Percentiles rank a stretch among this genome's conserved stretches.
Evolutionary conservation across 495 filamentous ascomycete species (phyloP).

Genomic region (Stereocaulon alpinum): DNA sequence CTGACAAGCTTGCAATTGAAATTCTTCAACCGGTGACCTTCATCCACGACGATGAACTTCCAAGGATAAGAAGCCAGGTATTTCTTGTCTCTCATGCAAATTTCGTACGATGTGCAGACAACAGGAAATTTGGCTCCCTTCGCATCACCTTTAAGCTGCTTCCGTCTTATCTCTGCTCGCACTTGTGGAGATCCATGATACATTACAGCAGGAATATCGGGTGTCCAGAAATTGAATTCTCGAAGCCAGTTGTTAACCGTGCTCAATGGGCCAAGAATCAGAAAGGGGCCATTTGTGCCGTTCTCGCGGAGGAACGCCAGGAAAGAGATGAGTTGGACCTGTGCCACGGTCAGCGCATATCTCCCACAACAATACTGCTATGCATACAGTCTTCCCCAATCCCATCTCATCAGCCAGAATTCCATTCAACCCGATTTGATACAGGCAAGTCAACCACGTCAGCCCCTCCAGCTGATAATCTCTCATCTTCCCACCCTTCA

Average conservation of each 20-base stretch:
- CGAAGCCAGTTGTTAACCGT: conserved; percentile 95
- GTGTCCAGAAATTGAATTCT: conserved; percentile 85
- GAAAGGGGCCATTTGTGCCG: conserved; percentile 74
- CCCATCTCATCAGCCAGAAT: conserved; percentile 98
- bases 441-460: conserved; percentile 77
- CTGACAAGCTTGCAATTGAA: conserved; percentile 86
- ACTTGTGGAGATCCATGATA: conserved; percentile 78
- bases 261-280: conserved; percentile 83
- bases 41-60: conserved; percentile 97
- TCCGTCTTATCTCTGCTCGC: conserved; percentile 58
- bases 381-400: conserved; percentile 63
- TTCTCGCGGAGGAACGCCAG: conserved; percentile 83
- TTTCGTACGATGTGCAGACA: conserved; percentile 89
- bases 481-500: conserved; percentile 85
- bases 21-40: conserved; percentile 96
- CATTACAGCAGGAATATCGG: conserved; percentile 70
- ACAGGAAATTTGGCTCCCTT: conserved; percentile 68
- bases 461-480: conserved; percentile 90
- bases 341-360: not conserved
- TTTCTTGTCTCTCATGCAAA: conserved; percentile 82
- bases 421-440: conserved; percentile 89
- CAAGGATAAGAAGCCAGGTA: conserved; percentile 72
- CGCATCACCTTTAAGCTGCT: conserved; percentile 43
- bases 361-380: not conserved
- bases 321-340: conserved; percentile 80